Evolutionary conservation across 331 rosid species (phyloP).

Genomic region (Telfairia occidentalis): DNA sequence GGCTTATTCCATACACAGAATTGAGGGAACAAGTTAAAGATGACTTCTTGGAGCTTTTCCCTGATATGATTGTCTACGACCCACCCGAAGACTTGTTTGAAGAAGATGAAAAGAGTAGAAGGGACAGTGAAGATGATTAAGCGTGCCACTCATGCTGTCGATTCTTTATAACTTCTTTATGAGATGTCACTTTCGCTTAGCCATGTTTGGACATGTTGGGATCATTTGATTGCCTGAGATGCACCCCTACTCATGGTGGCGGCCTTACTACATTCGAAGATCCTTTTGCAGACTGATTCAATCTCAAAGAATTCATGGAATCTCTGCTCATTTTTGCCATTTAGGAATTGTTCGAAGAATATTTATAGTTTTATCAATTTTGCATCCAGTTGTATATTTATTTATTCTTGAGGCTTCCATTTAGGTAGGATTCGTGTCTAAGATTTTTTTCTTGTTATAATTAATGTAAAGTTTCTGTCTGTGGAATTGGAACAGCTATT

Average conservation of each 20-base stretch:
- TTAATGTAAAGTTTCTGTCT: neutral
- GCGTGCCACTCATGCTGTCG: neutral
- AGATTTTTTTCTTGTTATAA: neutral
- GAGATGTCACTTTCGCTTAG: neutral
- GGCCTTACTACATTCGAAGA: neutral
- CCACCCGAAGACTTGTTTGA: constrained; percentile 82
- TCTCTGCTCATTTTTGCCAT: neutral
- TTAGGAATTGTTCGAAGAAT: neutral
- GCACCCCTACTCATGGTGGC: neutral
- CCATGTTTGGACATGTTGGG: neutral
- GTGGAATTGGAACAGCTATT: neutral
- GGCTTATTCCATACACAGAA: constrained; percentile 67
- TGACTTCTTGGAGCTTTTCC: constrained; percentile 72
- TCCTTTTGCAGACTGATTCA: neutral
- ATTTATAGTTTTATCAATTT: neutral
- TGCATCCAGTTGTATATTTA: neutral
- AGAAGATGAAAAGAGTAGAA: constrained; percentile 31
- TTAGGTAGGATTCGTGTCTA: neutral
- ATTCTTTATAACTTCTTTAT: too few relatives aligned
- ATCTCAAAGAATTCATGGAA: neutral
- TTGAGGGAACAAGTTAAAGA: constrained; percentile 65
- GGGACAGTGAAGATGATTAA: constrained; percentile 23
- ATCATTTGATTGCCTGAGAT: neutral
- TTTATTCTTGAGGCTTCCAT: neutral
- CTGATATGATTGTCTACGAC: constrained; percentile 70